Evolutionary conservation across 73 alveolate species (phyloP).

Genomic region (Uronychia setigera): DNA sequence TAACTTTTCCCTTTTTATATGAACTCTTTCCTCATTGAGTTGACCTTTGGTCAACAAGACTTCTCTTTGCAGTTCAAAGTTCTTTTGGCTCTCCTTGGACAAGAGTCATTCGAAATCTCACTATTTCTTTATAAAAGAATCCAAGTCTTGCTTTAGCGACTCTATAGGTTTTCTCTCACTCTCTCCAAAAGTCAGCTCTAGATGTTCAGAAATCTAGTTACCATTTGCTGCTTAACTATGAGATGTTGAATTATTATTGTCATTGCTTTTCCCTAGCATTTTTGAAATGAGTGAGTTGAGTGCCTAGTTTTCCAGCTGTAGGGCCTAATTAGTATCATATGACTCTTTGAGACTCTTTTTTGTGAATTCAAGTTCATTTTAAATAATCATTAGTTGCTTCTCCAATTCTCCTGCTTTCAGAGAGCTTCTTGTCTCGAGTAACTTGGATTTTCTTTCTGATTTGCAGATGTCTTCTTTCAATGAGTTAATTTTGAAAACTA

Average conservation of each 20-base stretch:
- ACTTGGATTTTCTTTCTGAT: not conserved
- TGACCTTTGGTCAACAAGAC: not conserved
- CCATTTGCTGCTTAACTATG: not conserved
- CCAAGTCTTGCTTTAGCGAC: not conserved
- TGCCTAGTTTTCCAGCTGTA: not conserved
- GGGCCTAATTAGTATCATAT: not conserved
- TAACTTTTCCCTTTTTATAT: not conserved
- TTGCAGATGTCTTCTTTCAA: not conserved
- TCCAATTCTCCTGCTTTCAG: not conserved
- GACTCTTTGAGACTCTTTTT: not conserved
- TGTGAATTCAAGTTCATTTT: not conserved
- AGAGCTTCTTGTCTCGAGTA: not conserved
- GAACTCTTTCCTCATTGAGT: not conserved
- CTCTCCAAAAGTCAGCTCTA: not conserved
- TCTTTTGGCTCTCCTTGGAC: constrained; percentile 1
- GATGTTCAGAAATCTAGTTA: not conserved
- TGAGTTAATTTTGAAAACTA: not conserved
- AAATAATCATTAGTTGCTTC: not conserved
- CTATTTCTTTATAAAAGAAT: not conserved
- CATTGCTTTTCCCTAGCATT: no score
- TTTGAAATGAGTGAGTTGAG: not conserved
- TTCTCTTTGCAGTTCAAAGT: not conserved
- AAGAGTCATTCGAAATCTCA: not conserved
- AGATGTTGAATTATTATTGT: not conserved
- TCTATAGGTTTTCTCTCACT: not conserved